These are phyloP conservation scores for Boletus speciosus DNA, from an alignment of 768 basidiomycete genomes.

Conservation along the genomic window DNA sequence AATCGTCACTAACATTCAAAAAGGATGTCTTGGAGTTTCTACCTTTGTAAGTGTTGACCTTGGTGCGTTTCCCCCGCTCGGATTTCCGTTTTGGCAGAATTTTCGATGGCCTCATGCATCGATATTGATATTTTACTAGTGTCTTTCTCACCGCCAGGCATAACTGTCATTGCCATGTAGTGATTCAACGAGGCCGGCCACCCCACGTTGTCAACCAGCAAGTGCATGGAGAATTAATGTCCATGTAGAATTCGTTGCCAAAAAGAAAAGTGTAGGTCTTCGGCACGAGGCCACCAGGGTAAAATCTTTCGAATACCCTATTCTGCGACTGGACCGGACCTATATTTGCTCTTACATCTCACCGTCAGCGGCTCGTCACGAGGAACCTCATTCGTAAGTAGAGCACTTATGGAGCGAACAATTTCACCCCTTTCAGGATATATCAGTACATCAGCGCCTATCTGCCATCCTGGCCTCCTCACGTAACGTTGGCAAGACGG, in stretches of 20 bases:
- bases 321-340: background rate
- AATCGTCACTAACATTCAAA: background rate
- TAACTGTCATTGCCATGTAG: background rate
- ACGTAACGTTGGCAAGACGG: slow-evolving; percentile 17
- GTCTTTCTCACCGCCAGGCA: background rate
- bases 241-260: background rate
- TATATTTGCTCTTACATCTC: background rate
- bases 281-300: background rate
- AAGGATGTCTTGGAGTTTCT: background rate
- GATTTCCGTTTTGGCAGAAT: background rate
- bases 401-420: background rate
- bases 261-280: slow-evolving; percentile 5
- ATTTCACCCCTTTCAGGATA: slow-evolving; percentile 2
- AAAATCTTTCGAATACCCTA: background rate
- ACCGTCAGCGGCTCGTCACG: background rate
- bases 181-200: background rate
- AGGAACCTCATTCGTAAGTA: background rate
- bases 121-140: background rate
- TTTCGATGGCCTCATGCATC: background rate
- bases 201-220: background rate
- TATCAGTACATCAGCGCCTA: slow-evolving; percentile 6
- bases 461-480: slow-evolving; percentile 13
- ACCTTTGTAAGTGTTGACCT: background rate
- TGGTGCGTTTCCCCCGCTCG: background rate
- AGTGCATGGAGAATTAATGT: background rate